These are phyloP conservation scores for Tremellales sp. DNA, from an alignment of 1,284 basidiomycete genomes.

Conservation along the genomic window DNA sequence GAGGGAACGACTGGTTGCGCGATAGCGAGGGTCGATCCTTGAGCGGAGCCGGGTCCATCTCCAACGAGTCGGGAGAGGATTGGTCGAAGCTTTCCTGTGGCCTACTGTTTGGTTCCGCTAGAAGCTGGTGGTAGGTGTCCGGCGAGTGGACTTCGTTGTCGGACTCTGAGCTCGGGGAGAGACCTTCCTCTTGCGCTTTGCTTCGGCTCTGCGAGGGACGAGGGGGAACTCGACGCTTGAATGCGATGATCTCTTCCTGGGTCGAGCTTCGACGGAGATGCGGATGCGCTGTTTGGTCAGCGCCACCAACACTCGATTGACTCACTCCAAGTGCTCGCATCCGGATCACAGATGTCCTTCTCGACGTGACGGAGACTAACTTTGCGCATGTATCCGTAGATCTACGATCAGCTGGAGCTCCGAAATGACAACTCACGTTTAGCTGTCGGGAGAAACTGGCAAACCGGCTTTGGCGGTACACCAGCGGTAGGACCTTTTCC, in stretches of 20 bases:
- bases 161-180: conserved; percentile 24
- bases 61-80: background rate
- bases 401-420: conserved; percentile 53
- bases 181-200: conserved; percentile 39
- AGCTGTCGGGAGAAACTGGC: conserved; percentile 90
- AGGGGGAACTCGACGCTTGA: conserved; percentile 88
- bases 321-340: conserved; percentile 90
- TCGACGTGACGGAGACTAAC: conserved; percentile 78
- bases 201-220: conserved; percentile 73
- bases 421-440: conserved; percentile 60
- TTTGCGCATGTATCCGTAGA: conserved; percentile 93
- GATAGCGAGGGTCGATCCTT: background rate
- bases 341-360: conserved; percentile 83
- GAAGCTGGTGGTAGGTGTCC: conserved; percentile 23
- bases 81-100: background rate
- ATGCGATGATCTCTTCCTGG: conserved; percentile 78
- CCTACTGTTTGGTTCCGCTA: conserved; percentile 18
- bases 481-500: conserved; percentile 78
- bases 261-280: conserved; percentile 81
- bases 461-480: conserved; percentile 88
- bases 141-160: conserved; percentile 25
- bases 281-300: conserved; percentile 64
- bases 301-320: conserved; percentile 25
- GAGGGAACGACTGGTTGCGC: background rate
- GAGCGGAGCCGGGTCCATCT: conserved; percentile 2